phyloP scores from a whole-genome alignment of 495 filamentous ascomycete species.

The Xylaria sp. region DNA sequence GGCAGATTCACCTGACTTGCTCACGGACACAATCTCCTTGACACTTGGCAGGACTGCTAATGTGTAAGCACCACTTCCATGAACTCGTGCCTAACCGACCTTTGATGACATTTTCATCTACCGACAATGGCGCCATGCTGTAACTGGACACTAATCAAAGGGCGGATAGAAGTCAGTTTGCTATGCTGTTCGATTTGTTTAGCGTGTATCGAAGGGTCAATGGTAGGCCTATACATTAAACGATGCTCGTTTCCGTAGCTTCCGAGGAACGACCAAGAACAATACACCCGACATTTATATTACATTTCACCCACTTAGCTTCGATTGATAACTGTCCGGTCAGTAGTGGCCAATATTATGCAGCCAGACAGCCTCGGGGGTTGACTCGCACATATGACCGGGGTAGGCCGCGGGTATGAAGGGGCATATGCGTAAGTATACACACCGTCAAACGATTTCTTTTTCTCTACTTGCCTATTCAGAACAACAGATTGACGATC shows the following conservation, averaged over 20 bases:
- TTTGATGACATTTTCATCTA: constrained; percentile 18
- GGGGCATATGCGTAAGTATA: too few species aligned
- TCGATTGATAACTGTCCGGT: background rate
- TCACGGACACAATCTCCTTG: constrained; percentile 28
- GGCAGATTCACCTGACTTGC: constrained; percentile 31
- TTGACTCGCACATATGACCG: background rate
- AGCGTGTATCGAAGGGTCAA: constrained; percentile 4
- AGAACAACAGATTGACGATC: too few species aligned
- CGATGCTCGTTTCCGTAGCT: constrained; percentile 3
- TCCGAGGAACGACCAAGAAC: constrained; percentile 10
- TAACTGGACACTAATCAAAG: constrained; percentile 9
- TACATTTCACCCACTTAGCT: constrained; percentile 9
- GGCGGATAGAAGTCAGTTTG: background rate
- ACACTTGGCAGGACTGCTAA: constrained; percentile 35
- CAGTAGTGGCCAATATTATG: background rate
- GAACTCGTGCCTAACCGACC: constrained; percentile 14
- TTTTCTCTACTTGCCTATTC: too few species aligned
- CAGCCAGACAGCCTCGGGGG: constrained; percentile 1
- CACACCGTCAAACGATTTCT: too few species aligned
- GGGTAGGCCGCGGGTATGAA: too few species aligned
- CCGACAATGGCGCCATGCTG: constrained; percentile 13
- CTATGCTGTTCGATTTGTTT: constrained; percentile 1
- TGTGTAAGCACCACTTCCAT: constrained; percentile 20
- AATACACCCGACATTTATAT: constrained; percentile 8
- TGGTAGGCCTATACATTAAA: constrained; percentile 5